A percentile compares a stretch with the other conserved stretches of the same genome.
phyloP scores from a whole-genome alignment of 768 basidiomycete genomes.

The Psilocybe cubensis region DNA sequence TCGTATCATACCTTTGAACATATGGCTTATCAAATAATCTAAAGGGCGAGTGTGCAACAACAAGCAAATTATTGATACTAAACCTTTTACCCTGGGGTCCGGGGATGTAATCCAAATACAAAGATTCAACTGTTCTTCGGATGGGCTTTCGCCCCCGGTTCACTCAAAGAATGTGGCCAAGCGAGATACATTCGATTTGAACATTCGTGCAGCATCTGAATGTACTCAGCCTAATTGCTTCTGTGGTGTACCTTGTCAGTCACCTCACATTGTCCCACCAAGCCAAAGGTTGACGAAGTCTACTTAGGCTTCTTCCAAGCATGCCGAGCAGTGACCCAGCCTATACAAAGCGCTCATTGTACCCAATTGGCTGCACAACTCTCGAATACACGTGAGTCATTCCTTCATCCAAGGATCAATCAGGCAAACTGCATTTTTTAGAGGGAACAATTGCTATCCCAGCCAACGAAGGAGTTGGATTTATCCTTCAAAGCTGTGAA shows the following conservation, averaged over 20 bases:
- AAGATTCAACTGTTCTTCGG: constrained; percentile 11
- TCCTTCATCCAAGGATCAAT: too few species aligned
- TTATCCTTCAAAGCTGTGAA: constrained; percentile 17
- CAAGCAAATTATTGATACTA: constrained; percentile 10
- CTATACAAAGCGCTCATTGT: constrained; percentile 11
- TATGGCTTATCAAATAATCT: background rate
- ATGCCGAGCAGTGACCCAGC: constrained; percentile 7
- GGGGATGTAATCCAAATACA: constrained; percentile 12
- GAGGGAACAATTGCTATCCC: constrained; percentile 12
- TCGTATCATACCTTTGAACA: too few species aligned
- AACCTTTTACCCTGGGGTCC: constrained; percentile 3
- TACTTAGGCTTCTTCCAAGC: constrained; percentile 12
- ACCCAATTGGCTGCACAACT: constrained; percentile 4
- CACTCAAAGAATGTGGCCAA: background rate
- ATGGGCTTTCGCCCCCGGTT: background rate
- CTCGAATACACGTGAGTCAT: constrained; percentile 7
- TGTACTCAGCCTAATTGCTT: constrained; percentile 11
- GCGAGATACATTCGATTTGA: background rate
- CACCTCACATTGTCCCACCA: too few species aligned
- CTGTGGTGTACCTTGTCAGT: constrained; percentile 14
- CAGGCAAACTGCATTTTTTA: background rate
- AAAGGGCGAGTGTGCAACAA: constrained; percentile 5
- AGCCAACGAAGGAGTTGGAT: constrained; percentile 12
- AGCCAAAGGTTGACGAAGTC: too few species aligned
- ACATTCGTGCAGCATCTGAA: background rate